These are phyloP conservation scores for Amanita pseudoporphyria DNA, from an alignment of 768 basidiomycete species.

Conservation along the genomic window DNA sequence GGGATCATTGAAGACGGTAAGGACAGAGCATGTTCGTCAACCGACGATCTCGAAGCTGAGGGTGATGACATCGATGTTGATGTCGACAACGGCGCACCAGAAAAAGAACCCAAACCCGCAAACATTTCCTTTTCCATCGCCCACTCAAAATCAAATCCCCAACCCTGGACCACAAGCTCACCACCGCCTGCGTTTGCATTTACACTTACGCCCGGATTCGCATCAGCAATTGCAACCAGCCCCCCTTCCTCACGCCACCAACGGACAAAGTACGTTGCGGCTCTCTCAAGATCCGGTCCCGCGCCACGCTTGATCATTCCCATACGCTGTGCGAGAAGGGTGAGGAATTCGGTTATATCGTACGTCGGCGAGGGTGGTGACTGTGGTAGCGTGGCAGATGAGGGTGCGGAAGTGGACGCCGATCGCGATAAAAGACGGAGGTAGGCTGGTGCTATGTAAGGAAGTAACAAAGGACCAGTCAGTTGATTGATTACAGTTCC, in stretches of 20 bases:
- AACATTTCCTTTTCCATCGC: conserved; percentile 22
- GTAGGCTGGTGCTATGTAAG: conserved; percentile 54
- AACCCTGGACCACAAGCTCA: conserved; percentile 37
- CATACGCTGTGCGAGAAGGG: conserved; percentile 59
- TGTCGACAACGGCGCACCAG: background rate
- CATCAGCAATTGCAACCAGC: conserved; percentile 34
- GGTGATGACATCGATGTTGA: background rate
- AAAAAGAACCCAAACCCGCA: conserved; percentile 4
- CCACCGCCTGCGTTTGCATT: background rate
- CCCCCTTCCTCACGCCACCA: conserved; percentile 83
- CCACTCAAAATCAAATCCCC: conserved; percentile 88
- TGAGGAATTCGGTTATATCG: conserved; percentile 58
- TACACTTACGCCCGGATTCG: background rate
- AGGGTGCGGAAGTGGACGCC: background rate
- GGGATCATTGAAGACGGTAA: background rate
- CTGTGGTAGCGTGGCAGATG: conserved; percentile 24
- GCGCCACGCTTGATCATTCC: conserved; percentile 81
- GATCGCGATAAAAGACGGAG: conserved; percentile 34
- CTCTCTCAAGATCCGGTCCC: conserved; percentile 55
- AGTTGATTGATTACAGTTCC: no score
- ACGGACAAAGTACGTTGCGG: conserved; percentile 72
- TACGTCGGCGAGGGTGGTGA: conserved; percentile 37
- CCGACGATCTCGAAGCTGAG: background rate
- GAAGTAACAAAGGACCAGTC: background rate
- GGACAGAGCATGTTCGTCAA: background rate